Percentiles rank a stretch among this genome's conserved stretches.
These are phyloP conservation scores for Brachypodium distachyon DNA, from an alignment of 202 grass and related monocot genomes.

Conservation along the genomic window DNA sequence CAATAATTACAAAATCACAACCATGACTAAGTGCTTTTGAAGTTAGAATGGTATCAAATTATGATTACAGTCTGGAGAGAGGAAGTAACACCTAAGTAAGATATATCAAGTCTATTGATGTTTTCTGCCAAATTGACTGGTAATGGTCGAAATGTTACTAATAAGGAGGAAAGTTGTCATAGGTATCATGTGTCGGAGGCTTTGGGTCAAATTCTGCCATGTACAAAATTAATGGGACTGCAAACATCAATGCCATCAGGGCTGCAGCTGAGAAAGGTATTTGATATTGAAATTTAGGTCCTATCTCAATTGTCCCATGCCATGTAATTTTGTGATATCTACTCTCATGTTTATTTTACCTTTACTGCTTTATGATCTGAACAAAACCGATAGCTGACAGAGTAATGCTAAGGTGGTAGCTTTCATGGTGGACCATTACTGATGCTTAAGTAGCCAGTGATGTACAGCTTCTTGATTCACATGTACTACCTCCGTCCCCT, in stretches of 20 bases:
- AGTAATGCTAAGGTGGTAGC: neutral
- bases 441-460: neutral
- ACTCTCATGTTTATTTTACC: neutral
- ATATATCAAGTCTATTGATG: neutral
- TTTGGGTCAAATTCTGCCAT: constrained; percentile 91
- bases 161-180: constrained; percentile 3
- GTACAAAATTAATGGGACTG: constrained; percentile 92
- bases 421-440: neutral
- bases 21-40: no score
- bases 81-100: neutral
- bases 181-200: constrained; percentile 94
- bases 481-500: no score
- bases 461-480: neutral
- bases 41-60: no score
- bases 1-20: no score
- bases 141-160: constrained; percentile 11
- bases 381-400: neutral
- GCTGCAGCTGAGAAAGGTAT: constrained; percentile 83
- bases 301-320: neutral
- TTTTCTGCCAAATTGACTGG: neutral
- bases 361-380: neutral
- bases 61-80: no score
- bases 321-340: neutral
- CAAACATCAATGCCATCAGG: constrained; percentile 91
- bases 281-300: neutral